A percentile compares a stretch with the other conserved stretches of the same genome.
These are phyloP conservation scores for Sporormia fimetaria DNA, from an alignment of 495 filamentous ascomycete species.

Conservation along the genomic window DNA sequence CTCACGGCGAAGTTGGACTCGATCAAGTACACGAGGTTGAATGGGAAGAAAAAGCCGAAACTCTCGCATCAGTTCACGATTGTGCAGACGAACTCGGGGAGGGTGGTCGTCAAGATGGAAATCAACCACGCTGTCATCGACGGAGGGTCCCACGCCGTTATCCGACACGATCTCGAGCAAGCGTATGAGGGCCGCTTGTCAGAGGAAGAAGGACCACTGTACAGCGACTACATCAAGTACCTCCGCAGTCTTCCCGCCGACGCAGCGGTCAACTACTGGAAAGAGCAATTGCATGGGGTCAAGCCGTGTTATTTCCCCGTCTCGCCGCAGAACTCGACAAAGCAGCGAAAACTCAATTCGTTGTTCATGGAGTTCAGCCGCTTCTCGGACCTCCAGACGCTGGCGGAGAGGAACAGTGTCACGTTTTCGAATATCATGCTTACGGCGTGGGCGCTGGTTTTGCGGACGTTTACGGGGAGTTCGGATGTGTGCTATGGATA, in stretches of 20 bases:
- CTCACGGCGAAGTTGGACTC: conserved; percentile 30
- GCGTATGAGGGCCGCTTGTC: conserved; percentile 38
- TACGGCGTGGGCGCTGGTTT: conserved; percentile 18
- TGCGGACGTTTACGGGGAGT: conserved; percentile 20
- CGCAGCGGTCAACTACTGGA: conserved; percentile 44
- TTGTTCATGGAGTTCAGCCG: conserved; percentile 15
- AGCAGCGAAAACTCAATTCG: conserved; percentile 15
- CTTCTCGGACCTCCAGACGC: conserved; percentile 12
- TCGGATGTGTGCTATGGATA: conserved; percentile 24
- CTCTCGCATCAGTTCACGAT: conserved; percentile 42
- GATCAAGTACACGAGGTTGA: conserved; percentile 32
- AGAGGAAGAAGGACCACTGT: conserved; percentile 35
- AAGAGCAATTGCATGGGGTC: conserved; percentile 37
- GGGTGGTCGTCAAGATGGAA: conserved; percentile 42
- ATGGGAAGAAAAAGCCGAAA: conserved; percentile 32
- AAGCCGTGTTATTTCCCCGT: conserved; percentile 44
- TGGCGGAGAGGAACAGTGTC: conserved; percentile 13
- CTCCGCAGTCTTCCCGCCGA: conserved; percentile 32
- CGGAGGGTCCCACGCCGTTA: conserved; percentile 39
- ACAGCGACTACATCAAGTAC: conserved; percentile 45
- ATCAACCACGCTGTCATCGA: conserved; percentile 47
- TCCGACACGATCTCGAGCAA: conserved; percentile 38
- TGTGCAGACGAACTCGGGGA: conserved; percentile 34
- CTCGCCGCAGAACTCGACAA: conserved; percentile 10
- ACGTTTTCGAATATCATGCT: conserved; percentile 19